Base-by-base conservation (phyloP, 805 yeast genomes). In the Candida tibetensis region DNA sequence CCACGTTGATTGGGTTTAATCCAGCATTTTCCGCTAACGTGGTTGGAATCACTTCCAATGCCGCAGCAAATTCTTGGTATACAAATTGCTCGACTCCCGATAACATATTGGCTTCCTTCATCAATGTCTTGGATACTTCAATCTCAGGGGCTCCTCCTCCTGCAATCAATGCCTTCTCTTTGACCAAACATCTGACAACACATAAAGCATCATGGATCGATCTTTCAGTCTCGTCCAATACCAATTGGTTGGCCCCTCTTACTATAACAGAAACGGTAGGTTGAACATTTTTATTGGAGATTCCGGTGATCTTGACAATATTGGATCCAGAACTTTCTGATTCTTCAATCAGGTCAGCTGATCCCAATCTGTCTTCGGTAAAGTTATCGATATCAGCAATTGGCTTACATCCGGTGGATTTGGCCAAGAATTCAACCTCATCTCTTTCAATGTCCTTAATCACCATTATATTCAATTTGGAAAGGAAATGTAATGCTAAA, bases 91-190 rank as follows among this genome's bases (percentile, higher is more conserved):
- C 95, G 8, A 87, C 85, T 35, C 97, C 97, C 14, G 85, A 76
- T 48, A 84, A 71, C 37, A 77, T 68, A 47, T 80, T 74, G 21
- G 95, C 74, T 60, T 88, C 95, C 49, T 78, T 80, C 50, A 76
- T 69, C 48, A 89, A 66, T 10, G 77, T 76, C 46, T 91, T 78
- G 8, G 96, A 79, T 5, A 87, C 82, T 69, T 90, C 96, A 48
- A 89, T 80, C 66, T 89, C 97, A 32, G 98, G 95, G 4, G 99
- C 98, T 53, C 98, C 99, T 47, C 99, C 99, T 53, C 99, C 99
- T 10, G 98, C 96, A 66, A 93, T 89, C 57, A 85, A 70, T 1
- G 90, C 95, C 56, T 77, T 83, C 60, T 86, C 88, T 58, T 88
- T 87, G 18, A 89, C 95, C 39, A 88, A 71, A 66, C 96, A 85